Evolutionary conservation across 2,329 filamentous ascomycete species (phyloP), one percentile per base, ranked within the genome.

Genomic region (Dothistroma septosporum): DNA sequence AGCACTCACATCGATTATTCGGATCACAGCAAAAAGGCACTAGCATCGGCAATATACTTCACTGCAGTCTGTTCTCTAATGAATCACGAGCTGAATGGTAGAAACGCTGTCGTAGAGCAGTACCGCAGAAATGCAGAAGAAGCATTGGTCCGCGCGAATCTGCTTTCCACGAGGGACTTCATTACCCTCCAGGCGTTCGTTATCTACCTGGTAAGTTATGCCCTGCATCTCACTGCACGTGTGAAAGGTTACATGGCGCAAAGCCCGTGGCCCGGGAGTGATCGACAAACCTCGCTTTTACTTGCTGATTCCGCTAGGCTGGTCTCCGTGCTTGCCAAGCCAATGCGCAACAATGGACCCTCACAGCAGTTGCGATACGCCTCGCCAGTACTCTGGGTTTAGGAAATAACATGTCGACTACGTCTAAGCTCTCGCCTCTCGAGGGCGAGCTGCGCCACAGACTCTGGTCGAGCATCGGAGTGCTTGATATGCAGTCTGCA

Each of bases 301-400:
- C 48, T 24, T 31, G 48, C 21, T 28, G 8, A 16, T 31, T 52
- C 16, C 9, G 19, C 28, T 33, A 58, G 57, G 35, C 35, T 48
- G 60, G 57, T 9, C 53, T 62, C n/a, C 57, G 60, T 49, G 53
- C 60, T 28, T 56, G 48, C 31, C 52, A 59, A 48, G 57, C 60
- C 44, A 62, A 59, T 32, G 60, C 60, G n/a, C 31, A 50, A n/a
- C 57, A 56, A 41, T 62, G 60, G 60, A 57, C 57, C 21, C 47
- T 62, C 14, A 50, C 48, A 16, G 44, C 60, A 10, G 32, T 54
- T 11, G 56, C 57, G 7, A 53, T 60, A 46, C 60, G 60, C 6
- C 28, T 62, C 16, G 60, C 57, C 14, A 47, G 28, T 19, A 57
- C 60, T 12, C 57, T 59, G 32, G 57, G 57, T 21, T 53, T 48